These are phyloP conservation scores for Raphidocelis subcapitata DNA, from an alignment of 139 green algal species.

Conservation along the genomic window DNA sequence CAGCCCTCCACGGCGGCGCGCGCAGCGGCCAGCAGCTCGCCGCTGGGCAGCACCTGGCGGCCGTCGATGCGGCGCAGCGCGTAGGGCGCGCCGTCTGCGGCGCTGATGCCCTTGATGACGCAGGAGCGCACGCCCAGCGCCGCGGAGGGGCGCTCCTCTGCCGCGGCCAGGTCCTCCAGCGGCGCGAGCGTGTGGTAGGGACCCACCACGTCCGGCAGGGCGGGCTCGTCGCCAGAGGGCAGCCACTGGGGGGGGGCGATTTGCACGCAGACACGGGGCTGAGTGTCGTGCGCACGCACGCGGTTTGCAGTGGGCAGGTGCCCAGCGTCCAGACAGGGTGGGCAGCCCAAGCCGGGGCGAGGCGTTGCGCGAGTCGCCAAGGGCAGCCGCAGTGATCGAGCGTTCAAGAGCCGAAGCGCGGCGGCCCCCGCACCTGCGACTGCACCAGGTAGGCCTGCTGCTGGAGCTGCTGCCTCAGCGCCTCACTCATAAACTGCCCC, in stretches of 20 bases:
- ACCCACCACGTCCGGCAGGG: conserved; percentile 28
- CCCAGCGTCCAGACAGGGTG: too few species aligned
- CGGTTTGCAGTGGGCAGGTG: too few species aligned
- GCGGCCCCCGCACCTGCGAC: conserved; percentile 48
- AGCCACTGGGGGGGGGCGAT: too few species aligned
- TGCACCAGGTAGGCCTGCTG: conserved; percentile 63
- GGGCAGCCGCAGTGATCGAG: too few species aligned
- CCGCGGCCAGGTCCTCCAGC: conserved; percentile 58
- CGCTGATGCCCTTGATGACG: conserved; percentile 77
- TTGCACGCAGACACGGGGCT: too few species aligned
- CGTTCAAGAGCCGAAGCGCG: too few species aligned
- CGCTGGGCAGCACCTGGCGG: conserved; percentile 63
- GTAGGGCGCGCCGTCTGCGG: conserved; percentile 68
- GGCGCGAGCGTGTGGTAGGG: conserved; percentile 85
- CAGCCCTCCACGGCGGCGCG: conserved; percentile 64
- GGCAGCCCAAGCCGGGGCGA: too few species aligned
- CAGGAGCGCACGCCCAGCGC: conserved; percentile 59
- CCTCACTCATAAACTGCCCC: conserved; percentile 62
- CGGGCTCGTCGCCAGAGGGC: too few species aligned
- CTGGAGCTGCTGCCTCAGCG: conserved; percentile 72
- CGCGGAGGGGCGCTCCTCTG: conserved; percentile 14
- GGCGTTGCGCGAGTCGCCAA: too few species aligned
- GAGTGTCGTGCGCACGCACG: too few species aligned
- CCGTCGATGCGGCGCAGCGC: conserved; percentile 70
- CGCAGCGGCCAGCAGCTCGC: conserved; percentile 63